Evolutionary conservation across 2,329 filamentous ascomycete genomes (phyloP), one percentile per base, ranked within the genome.

Genomic region (Ophiocordyceps camponoti-saundersi): DNA sequence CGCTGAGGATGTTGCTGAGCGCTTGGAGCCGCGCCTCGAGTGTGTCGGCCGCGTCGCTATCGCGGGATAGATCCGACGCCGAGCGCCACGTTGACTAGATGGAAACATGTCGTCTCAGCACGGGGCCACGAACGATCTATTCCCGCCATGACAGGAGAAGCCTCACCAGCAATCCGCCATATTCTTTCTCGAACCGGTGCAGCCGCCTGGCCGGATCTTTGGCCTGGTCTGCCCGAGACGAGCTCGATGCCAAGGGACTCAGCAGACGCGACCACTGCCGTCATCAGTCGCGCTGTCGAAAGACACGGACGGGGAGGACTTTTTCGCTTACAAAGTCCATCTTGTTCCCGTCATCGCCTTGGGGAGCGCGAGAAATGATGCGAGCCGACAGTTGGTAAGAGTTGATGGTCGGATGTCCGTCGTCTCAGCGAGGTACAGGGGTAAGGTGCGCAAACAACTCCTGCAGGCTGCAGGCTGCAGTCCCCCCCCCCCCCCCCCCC

Each of bases 1-100:
- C 88, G 65, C 79, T 82, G 52, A 96, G 80, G 56, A 94, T 81
- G 53, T 72, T 74, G 53, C 75, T 80, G 41, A 82, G 70, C 55
- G 79, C 75, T 53, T 80, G 76, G 23, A 82, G 72, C 48, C 73
- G 71, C 52, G 73, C 70, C 59, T 80, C 75, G 59, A 82, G 69
- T 48, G 69, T 71, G 56, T 80, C 77, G 60, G 76, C 75, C 44
- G 77, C 74, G 52, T 79, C 76, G 58, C 70, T 65, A 55, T 82
- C 77, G 54, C 65, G 66, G 49, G 73, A 65, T 30, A 82, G 67
- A 60, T 79, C 80, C 50, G 75, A 71, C 16, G 75, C 72, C 51
- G 69, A 72, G 56, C 77, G 72, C 77, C 78, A 82, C 64, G 70
- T 70, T 62, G 61, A 56, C 63, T 78, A n/a, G 34, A 65, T 40